Evolutionary conservation across 768 basidiomycete genomes (phyloP).

Genomic region (Amanita brunnescens): DNA sequence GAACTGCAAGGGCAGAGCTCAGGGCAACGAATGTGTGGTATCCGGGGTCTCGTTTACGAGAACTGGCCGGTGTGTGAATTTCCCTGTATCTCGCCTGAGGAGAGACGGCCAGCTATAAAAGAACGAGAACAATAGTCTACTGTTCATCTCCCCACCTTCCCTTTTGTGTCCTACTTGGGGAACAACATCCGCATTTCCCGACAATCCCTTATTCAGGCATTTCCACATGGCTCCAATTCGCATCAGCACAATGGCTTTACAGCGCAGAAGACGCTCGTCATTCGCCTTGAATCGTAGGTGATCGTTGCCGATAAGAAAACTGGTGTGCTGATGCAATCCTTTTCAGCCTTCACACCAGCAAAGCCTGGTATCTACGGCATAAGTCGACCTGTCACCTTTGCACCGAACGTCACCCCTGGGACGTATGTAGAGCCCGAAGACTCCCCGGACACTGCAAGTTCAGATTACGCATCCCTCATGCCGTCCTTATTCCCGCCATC

Average conservation of each 20-base stretch:
- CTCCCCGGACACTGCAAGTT: constrained; percentile 16
- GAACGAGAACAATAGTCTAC: neutral
- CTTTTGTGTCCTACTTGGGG: constrained; percentile 4
- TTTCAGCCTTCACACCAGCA: constrained; percentile 25
- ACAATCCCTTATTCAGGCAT: neutral
- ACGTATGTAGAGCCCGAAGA: constrained; percentile 33
- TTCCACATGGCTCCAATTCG: constrained; percentile 7
- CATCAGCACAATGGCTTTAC: neutral
- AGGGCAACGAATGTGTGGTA: neutral
- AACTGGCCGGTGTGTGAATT: neutral
- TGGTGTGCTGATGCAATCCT: neutral
- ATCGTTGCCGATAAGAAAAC: neutral
- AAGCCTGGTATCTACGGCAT: constrained; percentile 50
- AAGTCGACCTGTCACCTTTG: constrained; percentile 48
- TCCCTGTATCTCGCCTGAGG: neutral
- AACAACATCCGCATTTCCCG: neutral
- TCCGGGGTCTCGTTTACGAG: constrained; percentile 3
- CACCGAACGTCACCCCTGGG: constrained; percentile 51
- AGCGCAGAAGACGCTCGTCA: constrained; percentile 4
- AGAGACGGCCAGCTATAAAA: neutral
- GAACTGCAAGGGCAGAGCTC: neutral
- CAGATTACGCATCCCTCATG: constrained; percentile 24
- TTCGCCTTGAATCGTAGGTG: constrained; percentile 3
- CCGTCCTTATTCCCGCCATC: constrained; percentile 49
- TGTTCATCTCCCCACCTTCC: neutral